Base-by-base conservation (phyloP, 2,329 filamentous ascomycete genomes). In the Chrysosphaeria jannelii region DNA sequence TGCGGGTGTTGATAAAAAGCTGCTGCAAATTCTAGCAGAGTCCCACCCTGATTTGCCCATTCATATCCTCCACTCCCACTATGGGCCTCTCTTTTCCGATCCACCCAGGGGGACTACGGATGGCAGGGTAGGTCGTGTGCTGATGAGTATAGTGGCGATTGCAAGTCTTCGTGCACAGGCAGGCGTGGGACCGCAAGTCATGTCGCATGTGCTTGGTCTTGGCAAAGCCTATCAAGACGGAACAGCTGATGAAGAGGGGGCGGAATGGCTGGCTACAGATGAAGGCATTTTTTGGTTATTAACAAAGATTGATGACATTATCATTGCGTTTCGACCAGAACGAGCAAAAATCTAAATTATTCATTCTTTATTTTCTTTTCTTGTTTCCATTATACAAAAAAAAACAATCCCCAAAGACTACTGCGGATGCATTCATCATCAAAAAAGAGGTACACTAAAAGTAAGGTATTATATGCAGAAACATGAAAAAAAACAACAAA, bases 1-100 rank as follows among this genome's bases (percentile, higher is more conserved):
- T 46, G 47, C 53, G 0, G 71, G 72, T 3, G 69, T 78, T 33
- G 64, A 71, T 37, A 46, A 46, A 9, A 79, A 78, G 43, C 53
- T 88, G 5, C 51, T 63, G 27, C 46, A 51, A 23, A 74, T 69
- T 43, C 58, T 88, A 2, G 69, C 59, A 0, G 51, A 53, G n/a
- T 63, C 66, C 8, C 75, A 88, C 38, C 75, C 75, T 0, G 75
- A 85, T 38, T 44, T 88, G 13, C 75, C 75, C 0, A 68, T 79
- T 3, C 65, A 75, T 36, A 85, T 88, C 33, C 47, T 85, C 9
- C 53, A 64, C 31, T 57, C 53, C 23, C 67, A 81, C 38, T 88
- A 88, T 39, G 64, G 64, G 0, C 60, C 59, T 2, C 41, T 85
- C 8, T 60, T 88, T 18, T 57, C 68, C 0, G 68, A 85, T 33